phyloP scores from a whole-genome alignment of 2,329 filamentous ascomycete genomes.

The Daldinia eschscholtzii region DNA sequence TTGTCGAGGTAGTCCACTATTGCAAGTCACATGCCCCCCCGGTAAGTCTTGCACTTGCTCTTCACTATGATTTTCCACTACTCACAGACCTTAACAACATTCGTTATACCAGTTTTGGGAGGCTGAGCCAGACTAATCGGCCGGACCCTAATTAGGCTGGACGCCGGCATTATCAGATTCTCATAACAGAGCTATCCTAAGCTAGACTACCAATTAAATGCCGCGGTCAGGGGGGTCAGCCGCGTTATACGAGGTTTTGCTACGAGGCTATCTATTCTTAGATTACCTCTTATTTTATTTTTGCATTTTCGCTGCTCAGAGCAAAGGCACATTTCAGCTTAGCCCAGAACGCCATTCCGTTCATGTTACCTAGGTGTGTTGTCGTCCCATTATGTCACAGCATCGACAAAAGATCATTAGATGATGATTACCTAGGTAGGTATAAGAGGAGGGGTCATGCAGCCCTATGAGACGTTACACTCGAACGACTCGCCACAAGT shows the following conservation, averaged over 20 bases:
- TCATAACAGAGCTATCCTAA: slow-evolving; percentile 26
- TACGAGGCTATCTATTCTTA: slow-evolving; percentile 42
- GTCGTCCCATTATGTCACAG: slow-evolving; percentile 20
- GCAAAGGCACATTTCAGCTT: slow-evolving; percentile 11
- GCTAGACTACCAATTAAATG: slow-evolving; percentile 27
- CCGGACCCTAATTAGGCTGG: slow-evolving; percentile 24
- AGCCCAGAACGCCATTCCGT: slow-evolving; percentile 2
- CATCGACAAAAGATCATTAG: slow-evolving; percentile 16
- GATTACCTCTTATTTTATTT: slow-evolving; percentile 17
- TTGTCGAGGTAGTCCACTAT: background rate
- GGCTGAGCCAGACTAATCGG: slow-evolving; percentile 8
- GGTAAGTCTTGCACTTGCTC: background rate
- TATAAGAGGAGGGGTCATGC: slow-evolving; percentile 22
- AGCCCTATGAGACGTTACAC: slow-evolving; percentile 42
- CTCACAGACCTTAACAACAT: background rate
- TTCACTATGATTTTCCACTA: background rate
- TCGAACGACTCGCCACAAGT: slow-evolving; percentile 15
- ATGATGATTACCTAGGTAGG: slow-evolving; percentile 4
- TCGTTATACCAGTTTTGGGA: background rate
- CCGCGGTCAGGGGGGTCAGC: slow-evolving; percentile 27
- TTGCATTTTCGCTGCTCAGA: slow-evolving; percentile 15
- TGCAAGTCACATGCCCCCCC: background rate
- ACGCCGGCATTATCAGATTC: slow-evolving; percentile 19
- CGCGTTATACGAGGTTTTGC: slow-evolving; percentile 42
- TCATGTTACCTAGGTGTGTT: slow-evolving; percentile 16